Evolutionary conservation across 352 stramenopile genomes (phyloP).

Genomic region (Blastocystis hominis): DNA sequence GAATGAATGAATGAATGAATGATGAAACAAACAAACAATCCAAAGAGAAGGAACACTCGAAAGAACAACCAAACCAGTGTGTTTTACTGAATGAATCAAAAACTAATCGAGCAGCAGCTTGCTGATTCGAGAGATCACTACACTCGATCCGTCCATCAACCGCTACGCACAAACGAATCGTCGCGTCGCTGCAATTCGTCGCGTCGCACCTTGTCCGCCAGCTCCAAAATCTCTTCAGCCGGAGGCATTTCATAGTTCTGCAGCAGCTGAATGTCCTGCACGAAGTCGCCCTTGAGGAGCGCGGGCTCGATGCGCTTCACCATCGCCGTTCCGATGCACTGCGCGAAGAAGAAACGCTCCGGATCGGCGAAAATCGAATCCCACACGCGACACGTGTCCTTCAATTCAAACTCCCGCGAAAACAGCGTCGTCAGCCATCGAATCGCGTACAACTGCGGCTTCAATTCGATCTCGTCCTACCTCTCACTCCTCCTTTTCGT

Average conservation of each 20-base stretch:
- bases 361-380: slow-evolving; percentile 70
- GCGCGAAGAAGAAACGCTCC: slow-evolving; percentile 70
- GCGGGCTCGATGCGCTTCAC: slow-evolving; percentile 67
- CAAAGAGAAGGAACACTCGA: not conserved
- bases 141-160: not conserved
- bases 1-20: too few relatives aligned
- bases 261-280: slow-evolving; percentile 62
- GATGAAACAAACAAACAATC: not conserved
- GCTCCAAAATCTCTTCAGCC: slow-evolving; percentile 56
- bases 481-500: not conserved
- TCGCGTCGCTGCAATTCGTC: not conserved
- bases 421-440: slow-evolving; percentile 75
- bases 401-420: slow-evolving; percentile 68
- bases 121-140: not conserved
- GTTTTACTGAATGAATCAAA: not conserved
- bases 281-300: slow-evolving; percentile 65
- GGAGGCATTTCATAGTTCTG: slow-evolving; percentile 62
- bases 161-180: not conserved
- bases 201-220: slow-evolving; percentile 56
- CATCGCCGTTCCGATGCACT: slow-evolving; percentile 72
- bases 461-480: slow-evolving; percentile 62
- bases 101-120: not conserved
- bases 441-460: slow-evolving; percentile 70
- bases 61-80: not conserved
- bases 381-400: slow-evolving; percentile 75